Evolutionary conservation across 345 rosid species (phyloP).

Genomic region (Microthlaspi erraticum): DNA sequence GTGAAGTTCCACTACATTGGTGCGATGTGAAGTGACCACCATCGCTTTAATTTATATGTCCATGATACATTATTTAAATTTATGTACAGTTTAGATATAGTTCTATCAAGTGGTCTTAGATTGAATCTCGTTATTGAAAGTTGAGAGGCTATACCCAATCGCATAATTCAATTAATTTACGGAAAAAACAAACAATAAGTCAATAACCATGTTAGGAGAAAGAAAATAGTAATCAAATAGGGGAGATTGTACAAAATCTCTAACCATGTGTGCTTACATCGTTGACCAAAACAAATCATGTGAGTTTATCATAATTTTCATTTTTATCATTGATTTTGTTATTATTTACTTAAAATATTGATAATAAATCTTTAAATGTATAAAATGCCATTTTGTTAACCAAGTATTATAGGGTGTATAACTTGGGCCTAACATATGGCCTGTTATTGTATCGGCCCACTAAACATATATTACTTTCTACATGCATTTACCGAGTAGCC

Average conservation of each 20-base stretch:
- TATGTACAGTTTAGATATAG: background rate
- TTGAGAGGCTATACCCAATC: slow-evolving; percentile 3
- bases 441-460: background rate
- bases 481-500: too few relatives aligned
- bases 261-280: too few relatives aligned
- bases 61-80: slow-evolving; percentile 7
- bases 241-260: too few relatives aligned
- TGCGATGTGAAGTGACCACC: slow-evolving; percentile 33
- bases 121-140: slow-evolving; percentile 11
- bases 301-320: too few relatives aligned
- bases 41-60: slow-evolving; percentile 22
- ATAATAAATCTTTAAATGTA: too few relatives aligned
- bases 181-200: background rate
- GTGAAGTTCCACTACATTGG: slow-evolving; percentile 40
- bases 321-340: too few relatives aligned
- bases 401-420: background rate
- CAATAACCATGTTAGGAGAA: too few relatives aligned
- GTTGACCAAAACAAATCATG: too few relatives aligned
- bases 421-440: background rate
- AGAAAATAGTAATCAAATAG: too few relatives aligned
- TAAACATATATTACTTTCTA: background rate
- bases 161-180: background rate
- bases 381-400: background rate
- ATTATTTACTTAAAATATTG: too few relatives aligned
- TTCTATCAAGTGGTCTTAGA: slow-evolving; percentile 3